Conservation (phyloP, 176 grass and related monocot genomes). For the Bonia amplexicaulis region DNA sequence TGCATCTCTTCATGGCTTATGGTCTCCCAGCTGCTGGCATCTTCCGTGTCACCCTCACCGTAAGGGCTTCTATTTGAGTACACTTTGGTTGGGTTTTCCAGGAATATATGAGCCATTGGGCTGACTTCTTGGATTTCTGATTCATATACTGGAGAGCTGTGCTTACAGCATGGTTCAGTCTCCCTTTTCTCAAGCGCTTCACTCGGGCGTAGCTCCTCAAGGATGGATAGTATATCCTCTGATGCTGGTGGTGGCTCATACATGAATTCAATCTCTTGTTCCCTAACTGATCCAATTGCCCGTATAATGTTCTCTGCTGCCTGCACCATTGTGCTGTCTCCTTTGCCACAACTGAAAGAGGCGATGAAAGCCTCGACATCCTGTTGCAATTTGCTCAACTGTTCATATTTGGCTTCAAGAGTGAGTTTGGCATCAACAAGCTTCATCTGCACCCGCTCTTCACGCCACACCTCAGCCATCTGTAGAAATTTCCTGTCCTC, state of each 20-base stretch:
- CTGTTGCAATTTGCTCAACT: conserved; percentile 59
- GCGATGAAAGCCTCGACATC: conserved; percentile 43
- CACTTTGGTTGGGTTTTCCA: conserved; percentile 46
- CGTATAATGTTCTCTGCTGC: conserved; percentile 46
- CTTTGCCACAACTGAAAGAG: conserved; percentile 19
- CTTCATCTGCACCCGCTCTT: conserved; percentile 96
- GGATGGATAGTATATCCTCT: conserved; percentile 75
- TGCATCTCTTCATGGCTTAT: conserved; percentile 62
- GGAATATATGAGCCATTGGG: conserved; percentile 49
- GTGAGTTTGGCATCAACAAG: conserved; percentile 86
- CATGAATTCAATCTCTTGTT: conserved; percentile 49
- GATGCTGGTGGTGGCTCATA: conserved; percentile 61
- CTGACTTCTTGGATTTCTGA: conserved; percentile 45
- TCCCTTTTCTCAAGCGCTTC: conserved; percentile 23
- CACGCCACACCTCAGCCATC: conserved; percentile 97
- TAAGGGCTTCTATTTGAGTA: conserved; percentile 38
- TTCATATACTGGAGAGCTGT: conserved; percentile 18
- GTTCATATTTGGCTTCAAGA: conserved; percentile 72
- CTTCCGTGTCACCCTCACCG: conserved; percentile 52
- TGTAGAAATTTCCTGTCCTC: conserved; percentile 84
- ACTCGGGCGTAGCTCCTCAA: conserved; percentile 60
- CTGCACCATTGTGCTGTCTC: conserved; percentile 32
- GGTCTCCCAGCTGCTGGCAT: conserved; percentile 83
- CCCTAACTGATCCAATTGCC: conserved; percentile 39
- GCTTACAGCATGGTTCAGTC: conserved; percentile 35